Evolutionary conservation across 805 yeast species (phyloP), one percentile per base, ranked within the genome.

Genomic region (Scheffersomyces lignosus): DNA sequence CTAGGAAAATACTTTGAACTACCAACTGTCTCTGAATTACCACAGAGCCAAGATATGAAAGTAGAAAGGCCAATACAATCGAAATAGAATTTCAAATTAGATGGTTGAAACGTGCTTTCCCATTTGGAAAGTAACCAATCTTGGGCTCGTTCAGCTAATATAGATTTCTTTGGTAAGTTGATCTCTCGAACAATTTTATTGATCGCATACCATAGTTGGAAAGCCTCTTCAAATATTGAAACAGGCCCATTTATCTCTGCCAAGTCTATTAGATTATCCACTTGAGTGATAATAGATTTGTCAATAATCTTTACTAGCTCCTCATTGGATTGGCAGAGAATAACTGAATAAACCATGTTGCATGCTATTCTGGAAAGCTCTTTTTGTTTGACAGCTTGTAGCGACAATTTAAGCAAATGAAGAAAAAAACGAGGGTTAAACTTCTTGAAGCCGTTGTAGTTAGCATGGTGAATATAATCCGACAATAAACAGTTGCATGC

Each of bases 201-300:
- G 3, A 75, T 44, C 0, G 64, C 45, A 34, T 64, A 56, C 90
- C 90, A 83, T 43, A 83, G 77, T 10, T 52, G 44, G 18, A 78
- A 58, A 3, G 83, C 62, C 32, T 71, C 77, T 29, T 71, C 60
- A 31, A 71, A 64, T 1, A 81, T 35, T 1, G 44, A 16, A 1
- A 58, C 50, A 2, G 93, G 91, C 0, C 91, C 91, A 52, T 74
- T 76, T 0, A 80, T 61, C 30, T 77, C 83, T 0, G 85, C 61
- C 4, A 75, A 51, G 25, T 80, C 83, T 31, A 75, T 58, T 1
- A 79, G 35, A 18, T 73, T 73, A 28, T 72, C 74, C 22, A 80
- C 54, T 42, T 75, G 77, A 29, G 66, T 73, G 3, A 62, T 37
- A 6, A 79, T 47, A 0, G 75, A 54, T 6, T 54, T 52, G 36